Base-by-base conservation (phyloP, 176 grass and related monocot genomes). In the Calamus simplicifolius region DNA sequence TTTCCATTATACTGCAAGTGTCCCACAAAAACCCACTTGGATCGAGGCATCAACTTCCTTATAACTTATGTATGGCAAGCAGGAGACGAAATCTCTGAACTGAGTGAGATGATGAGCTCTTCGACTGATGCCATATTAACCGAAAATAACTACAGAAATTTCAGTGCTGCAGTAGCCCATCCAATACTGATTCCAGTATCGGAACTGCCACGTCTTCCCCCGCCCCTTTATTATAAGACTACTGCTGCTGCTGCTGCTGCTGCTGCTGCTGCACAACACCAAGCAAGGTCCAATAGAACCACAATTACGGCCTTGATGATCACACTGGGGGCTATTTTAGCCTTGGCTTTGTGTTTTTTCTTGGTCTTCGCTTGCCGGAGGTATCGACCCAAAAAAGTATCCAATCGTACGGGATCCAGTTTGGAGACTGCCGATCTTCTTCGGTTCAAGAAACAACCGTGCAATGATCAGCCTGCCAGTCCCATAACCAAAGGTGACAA, bases 1-100 rank as follows among this genome's bases (percentile, higher is more conserved):
- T 6, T 84, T 16, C 86, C 86, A 66, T 19, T 89, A 19, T 72
- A 74, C 62, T 89, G 81, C 62, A 68, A 56, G 62, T 89, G 86
- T 49, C 81, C 77, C 23, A 66, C 70, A 2, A 38, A 2, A 5
- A 52, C 48, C 0, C 76, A 81, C 54, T 54, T 28, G 48, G 21
- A 51, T 55, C 55, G 3, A 12, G 69, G 69, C 56, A 18, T 56
- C 2, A 67, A 54, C 2, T 23, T 53, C 50, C 67, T 78, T 56
- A 6, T 84, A 48, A 89, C 77, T 16, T 85, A 81, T 51, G 58
- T 78, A 67, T 89, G 86, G 86, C 69, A 53, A 2, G 17, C 62
- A 4, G 66, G 18, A 30, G 81, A 89, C 49, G 18, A 55, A 56
- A 49, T 89, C 66, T 0, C 61, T 18, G 3, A 56, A 53, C 55